Base-by-base conservation (phyloP, 2,329 filamentous ascomycete species). In the Aspergillus sp. region DNA sequence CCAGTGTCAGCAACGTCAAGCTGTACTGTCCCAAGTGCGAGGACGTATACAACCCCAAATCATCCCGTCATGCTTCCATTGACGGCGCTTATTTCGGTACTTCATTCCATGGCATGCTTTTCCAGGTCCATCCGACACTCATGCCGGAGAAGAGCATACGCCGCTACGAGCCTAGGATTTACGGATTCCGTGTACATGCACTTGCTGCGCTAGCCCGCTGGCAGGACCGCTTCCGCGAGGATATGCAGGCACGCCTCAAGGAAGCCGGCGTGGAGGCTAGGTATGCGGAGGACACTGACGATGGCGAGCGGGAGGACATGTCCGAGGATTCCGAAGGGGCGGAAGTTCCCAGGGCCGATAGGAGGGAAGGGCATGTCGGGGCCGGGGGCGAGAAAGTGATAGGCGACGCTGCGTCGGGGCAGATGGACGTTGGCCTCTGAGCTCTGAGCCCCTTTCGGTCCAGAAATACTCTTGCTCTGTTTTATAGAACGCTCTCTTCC, bases 21-120 rank as follows among this genome's bases (percentile, higher is more conserved):
- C 82, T 98, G 33, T 98, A 94, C 74, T 98, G 91, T 64, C 80
- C 83, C 29, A 85, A 86, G 50, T 98, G 91, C 69, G 91, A 98
- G 70, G 91, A 98, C 60, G 82, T 93, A 38, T 98, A 98, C 72
- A 96, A 96, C 64, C 91, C 91, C 27, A 98, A 98, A 62, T 96
- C 91, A 3, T 89, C 86, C 13, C 85, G 91, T 16, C 91, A 98
- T 63, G 86, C 88, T 31, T 75, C 82, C 37, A 95, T 98, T 52
- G 91, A 98, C 58, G 91, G 91, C 42, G 91, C 91, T 44, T 98
- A 96, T 71, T 98, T 98, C 49, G 91, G 91, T 48, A 88, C 89
- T 29, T 93, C 85, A 2, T 98, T 98, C 71, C 89, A 95, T 71
- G 95, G 95, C 66, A 95, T 98, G 63, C 78, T 98, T 41, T 96